Base-by-base conservation (phyloP, 2,329 filamentous ascomycete species). In the Calonectria pauciramosa region DNA sequence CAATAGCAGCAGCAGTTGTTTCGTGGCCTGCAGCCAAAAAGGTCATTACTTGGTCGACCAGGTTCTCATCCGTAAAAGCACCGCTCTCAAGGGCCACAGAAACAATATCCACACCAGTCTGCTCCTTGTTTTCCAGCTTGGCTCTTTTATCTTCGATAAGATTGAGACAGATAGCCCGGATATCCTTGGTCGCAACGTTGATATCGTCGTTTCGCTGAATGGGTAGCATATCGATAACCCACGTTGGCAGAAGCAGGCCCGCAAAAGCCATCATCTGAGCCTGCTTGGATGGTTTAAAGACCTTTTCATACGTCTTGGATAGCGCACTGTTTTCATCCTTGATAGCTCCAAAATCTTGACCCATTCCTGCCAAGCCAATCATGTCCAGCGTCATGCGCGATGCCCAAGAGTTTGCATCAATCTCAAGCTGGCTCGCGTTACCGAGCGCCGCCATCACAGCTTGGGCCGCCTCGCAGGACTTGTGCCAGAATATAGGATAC, bases 41-140 rank as follows among this genome's bases (percentile, higher is more conserved):
- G 0, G 95, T 97, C 94, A 97, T 97, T 82, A 97, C 90, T 85
- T 98, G 95, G 83, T 97, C 94, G 47, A 95, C 91, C 18, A 98
- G 90, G 74, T 95, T 92, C 63, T 95, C 94, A 76, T 97, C 94
- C 16, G 86, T 90, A 85, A 97, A 97, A 7, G 88, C 91, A 60
- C 94, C 94, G 49, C 92, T 95, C 82, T 93, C 90, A 63, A 98
- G 87, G 20, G 95, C 95, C 0, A 96, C 94, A 1, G 93, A 95
- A 38, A 98, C 87, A 71, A 98, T 97, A 83, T 98, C 95, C 11
- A 91, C 84, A 59, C 92, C 92, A 1, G 85, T 85, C 30, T 85
- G 84, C 73, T 90, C 86, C 73, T 89, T 88, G 73, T 86, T 86
- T 36, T 83, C 85, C 56, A 88, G 80, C 79, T 86, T 88, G 54